Evolutionary conservation across 768 basidiomycete species (phyloP).

Genomic region (Glaciozyma antarctica): DNA sequence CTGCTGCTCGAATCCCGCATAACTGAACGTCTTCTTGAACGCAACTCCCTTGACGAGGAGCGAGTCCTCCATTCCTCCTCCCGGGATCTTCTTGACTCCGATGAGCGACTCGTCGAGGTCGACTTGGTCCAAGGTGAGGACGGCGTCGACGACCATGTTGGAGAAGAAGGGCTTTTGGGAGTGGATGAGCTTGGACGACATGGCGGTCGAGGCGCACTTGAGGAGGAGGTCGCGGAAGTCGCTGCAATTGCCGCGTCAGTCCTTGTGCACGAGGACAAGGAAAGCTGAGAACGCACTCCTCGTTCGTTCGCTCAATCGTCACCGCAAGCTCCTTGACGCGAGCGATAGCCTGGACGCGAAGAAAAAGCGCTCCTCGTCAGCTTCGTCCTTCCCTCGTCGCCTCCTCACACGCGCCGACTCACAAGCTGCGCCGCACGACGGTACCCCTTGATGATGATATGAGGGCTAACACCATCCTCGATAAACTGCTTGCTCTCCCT

Average conservation of each 20-base stretch:
- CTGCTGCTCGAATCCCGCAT: conserved; percentile 97
- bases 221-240: conserved; percentile 86
- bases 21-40: conserved; percentile 99
- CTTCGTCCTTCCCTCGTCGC: background rate
- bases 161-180: conserved; percentile 99
- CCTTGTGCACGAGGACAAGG: background rate
- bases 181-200: conserved; percentile 99
- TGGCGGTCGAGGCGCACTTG: conserved; percentile 97
- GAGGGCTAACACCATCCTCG: conserved; percentile 94
- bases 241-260: conserved; percentile 43
- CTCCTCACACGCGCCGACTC: conserved; percentile 35
- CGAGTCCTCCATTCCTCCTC: conserved; percentile 95
- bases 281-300: conserved; percentile 54
- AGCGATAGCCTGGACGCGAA: conserved; percentile 54
- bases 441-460: conserved; percentile 96
- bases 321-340: conserved; percentile 84
- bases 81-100: conserved; percentile 67
- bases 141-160: conserved; percentile 96
- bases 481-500: conserved; percentile 85
- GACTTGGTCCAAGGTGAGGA: conserved; percentile 79
- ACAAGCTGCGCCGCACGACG: conserved; percentile 78
- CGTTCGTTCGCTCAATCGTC: conserved; percentile 75
- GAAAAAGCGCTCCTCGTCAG: background rate
- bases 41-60: conserved; percentile 79
- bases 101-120: conserved; percentile 93